Evolutionary conservation across 2,329 filamentous ascomycete genomes (phyloP).

Genomic region (Xylariaceae sp.): DNA sequence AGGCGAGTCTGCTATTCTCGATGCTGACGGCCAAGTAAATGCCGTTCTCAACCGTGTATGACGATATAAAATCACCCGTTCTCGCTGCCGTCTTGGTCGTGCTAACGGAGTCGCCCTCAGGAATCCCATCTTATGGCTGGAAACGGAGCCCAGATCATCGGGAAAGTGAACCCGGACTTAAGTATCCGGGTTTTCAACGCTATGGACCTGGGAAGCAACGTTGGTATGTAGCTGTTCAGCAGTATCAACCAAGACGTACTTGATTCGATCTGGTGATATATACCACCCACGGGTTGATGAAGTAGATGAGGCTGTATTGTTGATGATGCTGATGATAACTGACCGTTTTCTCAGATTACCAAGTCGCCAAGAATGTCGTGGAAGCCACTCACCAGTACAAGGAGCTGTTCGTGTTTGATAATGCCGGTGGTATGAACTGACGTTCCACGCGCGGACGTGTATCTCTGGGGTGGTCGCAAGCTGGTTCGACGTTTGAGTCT

Average conservation of each 20-base stretch:
- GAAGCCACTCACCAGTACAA: conserved; percentile 79
- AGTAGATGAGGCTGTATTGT: background rate
- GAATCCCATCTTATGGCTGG: conserved; percentile 65
- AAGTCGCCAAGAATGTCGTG: conserved; percentile 70
- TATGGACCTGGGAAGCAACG: conserved; percentile 61
- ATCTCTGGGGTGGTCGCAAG: conserved; percentile 37
- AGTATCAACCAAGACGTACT: background rate
- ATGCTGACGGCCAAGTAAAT: conserved; percentile 72
- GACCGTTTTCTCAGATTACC: conserved; percentile 55
- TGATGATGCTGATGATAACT: background rate
- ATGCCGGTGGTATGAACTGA: conserved; percentile 33
- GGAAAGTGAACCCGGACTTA: conserved; percentile 71
- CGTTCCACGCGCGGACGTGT: conserved; percentile 32
- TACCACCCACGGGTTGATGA: background rate
- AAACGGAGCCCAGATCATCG: conserved; percentile 70
- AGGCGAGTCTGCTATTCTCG: conserved; percentile 74
- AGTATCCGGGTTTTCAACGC: conserved; percentile 65
- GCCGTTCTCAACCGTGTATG: conserved; percentile 65
- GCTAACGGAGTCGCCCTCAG: conserved; percentile 38
- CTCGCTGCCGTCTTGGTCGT: too few relatives aligned
- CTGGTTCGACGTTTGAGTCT: conserved; percentile 24
- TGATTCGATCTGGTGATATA: background rate
- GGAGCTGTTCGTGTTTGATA: conserved; percentile 67
- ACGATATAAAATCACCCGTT: background rate
- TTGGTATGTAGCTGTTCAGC: conserved; percentile 52